Evolutionary conservation across 2,329 filamentous ascomycete genomes (phyloP), one percentile per base, ranked within the genome.

Genomic region (Exophiala lecanii-corni): DNA sequence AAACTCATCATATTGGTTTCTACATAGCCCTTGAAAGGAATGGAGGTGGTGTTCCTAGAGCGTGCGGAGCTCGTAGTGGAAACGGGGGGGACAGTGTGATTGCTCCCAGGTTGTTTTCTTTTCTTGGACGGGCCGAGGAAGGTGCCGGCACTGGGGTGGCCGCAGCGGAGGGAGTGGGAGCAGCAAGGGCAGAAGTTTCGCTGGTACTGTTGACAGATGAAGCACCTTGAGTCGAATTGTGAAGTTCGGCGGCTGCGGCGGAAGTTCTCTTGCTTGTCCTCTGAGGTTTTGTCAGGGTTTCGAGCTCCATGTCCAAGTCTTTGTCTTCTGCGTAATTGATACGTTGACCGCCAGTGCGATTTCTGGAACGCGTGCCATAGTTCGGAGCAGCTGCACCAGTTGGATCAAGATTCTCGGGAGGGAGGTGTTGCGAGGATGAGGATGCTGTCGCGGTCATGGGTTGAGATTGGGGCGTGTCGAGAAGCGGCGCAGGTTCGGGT

Each of bases 251-350:
- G n/a, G 35, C 35, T 5, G 48, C 37, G 15, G 48, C 43, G 3
- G 45, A 44, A n/a, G 49, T 41, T 37, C 48, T 45, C 36, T 51
- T 41, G 49, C 43, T 49, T 47, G 54, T 21, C 57, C 51, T 36
- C 60, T 50, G 67, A 65, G 36, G 60, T 42, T 45, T 49, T 43
- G 31, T 44, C 51, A 15, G 46, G 15, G 59, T 77, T 59, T 96
- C 91, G 63, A 89, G 87, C 62, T 97, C 92, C 66, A 86, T 81
- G 59, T 97, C 91, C 55, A 89, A 74, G 65, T 96, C 91, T 67
- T 79, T 86, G 66, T 91, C 86, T 69, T 98, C 92, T 38, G 92
- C 91, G 66, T 98, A 98, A 67, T 98, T 98, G 54, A 84, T 82
- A 55, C 92, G 85, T 56, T 84, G 76, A 55, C 77, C 80, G 58